Base-by-base conservation (phyloP, 2,329 filamentous ascomycete species). In the Penicillium sp. region DNA sequence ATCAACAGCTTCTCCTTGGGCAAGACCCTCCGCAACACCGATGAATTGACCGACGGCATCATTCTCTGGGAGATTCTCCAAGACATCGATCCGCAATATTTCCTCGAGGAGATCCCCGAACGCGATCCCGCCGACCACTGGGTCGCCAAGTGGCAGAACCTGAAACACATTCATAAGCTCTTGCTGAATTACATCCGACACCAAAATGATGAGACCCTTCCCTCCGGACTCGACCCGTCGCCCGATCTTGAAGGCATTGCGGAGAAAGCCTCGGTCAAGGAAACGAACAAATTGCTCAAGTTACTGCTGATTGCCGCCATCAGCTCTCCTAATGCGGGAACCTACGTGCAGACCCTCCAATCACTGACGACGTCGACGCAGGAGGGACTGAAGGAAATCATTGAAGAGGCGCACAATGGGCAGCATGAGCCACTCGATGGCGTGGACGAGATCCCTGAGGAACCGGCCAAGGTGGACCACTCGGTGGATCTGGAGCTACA, bases 261-360 rank as follows among this genome's bases (percentile, higher is more conserved):
- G 11, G 71, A 74, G 51, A 68, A 70, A 44, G 65, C 64, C 18
- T 69, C 72, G 26, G 56, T 66, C 29, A 68, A 68, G 48, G 71
- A 75, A 55, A 68, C 67, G 39, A 68, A 73, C 47, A 72, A 84
- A 72, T 72, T 86, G 43, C 71, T 86, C 37, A 80, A 81, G 49
- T 73, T 85, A 47, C 76, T 85, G 62, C 72, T 86, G 24, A 77
- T 83, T 48, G 76, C 76, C n/a, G 80, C 80, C 26, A 77, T 83
- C 53, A 76, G 78, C 61, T 82, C 81, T 9, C 76, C 79, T 26
- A 76, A 80, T 46, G 66, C 70, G 12, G 76, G 76, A 48, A 72
- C 73, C 32, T 83, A 82, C 60, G 74, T 85, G 48, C 66, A 67
- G 39, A 73, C 68, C 38, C 69, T 76, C 52, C 70, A 72, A 54